Percentiles rank a stretch among this genome's conserved stretches.
These are phyloP conservation scores for Coemansia sp. DNA, from an alignment of 192 early-diverging fungal genomes.

Conservation along the genomic window DNA sequence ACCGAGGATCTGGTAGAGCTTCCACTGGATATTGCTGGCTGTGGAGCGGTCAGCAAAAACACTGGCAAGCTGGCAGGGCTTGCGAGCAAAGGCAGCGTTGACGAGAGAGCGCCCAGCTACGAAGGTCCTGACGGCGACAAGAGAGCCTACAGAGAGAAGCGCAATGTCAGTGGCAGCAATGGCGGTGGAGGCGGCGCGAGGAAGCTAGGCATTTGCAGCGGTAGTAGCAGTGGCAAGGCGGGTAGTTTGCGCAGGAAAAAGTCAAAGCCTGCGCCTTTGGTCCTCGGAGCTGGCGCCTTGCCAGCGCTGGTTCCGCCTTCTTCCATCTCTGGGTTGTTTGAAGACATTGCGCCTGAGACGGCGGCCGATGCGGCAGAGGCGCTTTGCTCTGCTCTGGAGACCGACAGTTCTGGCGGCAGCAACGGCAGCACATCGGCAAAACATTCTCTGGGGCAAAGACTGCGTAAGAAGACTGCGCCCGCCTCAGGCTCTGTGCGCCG, in stretches of 20 bases:
- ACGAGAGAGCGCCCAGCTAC: neutral
- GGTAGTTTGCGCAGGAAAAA: conserved; percentile 25
- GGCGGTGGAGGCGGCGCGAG: neutral
- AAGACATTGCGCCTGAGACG: conserved; percentile 18
- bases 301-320: neutral
- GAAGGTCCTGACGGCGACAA: conserved; percentile 4
- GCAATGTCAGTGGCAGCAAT: neutral
- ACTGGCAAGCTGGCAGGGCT: neutral
- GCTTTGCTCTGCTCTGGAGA: conserved; percentile 22
- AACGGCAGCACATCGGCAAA: conserved; percentile 2
- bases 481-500: conserved; percentile 38
- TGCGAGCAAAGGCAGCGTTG: neutral
- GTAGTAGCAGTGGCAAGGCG: conserved; percentile 2
- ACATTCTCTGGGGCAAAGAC: conserved; percentile 1
- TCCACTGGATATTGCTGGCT: neutral
- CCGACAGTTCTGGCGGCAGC: neutral
- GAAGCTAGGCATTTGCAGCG: neutral
- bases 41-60: neutral
- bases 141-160: conserved; percentile 2
- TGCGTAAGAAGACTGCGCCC: conserved; percentile 35
- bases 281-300: neutral
- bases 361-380: conserved; percentile 32
- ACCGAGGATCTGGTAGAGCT: conserved; percentile 34
- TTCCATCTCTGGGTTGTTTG: conserved; percentile 20
- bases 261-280: conserved; percentile 8